phyloP scores from a whole-genome alignment of 352 stramenopile species.

The Blastocystis sp. region DNA sequence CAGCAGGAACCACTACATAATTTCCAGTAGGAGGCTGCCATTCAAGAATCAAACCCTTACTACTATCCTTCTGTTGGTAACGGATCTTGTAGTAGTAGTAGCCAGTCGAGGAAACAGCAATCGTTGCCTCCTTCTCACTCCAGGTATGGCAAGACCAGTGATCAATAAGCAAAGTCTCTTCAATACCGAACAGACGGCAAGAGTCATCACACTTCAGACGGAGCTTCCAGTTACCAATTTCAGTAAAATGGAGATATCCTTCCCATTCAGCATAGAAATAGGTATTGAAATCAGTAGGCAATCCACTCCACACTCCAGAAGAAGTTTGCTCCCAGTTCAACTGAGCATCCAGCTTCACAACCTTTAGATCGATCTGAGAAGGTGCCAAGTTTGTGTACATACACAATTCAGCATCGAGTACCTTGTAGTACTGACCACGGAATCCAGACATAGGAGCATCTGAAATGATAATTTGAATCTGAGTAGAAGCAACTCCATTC shows the following conservation, averaged over 20 bases:
- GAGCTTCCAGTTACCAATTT: slow-evolving; percentile 39
- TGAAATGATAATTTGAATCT: slow-evolving; percentile 26
- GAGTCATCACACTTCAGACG: not conserved
- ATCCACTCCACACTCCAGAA: slow-evolving; percentile 8
- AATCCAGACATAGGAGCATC: not conserved
- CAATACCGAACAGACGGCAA: slow-evolving; percentile 48
- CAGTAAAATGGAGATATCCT: slow-evolving; percentile 1
- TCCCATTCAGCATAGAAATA: slow-evolving; percentile 57
- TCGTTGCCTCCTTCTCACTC: not conserved
- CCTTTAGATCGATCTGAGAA: slow-evolving; percentile 9
- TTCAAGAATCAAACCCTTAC: slow-evolving; percentile 33
- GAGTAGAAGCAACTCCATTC: slow-evolving; percentile 19
- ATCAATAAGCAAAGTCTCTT: slow-evolving; percentile 29
- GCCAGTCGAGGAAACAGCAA: slow-evolving; percentile 23
- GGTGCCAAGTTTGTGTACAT: slow-evolving; percentile 3
- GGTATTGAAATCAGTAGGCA: slow-evolving; percentile 20
- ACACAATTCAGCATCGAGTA: slow-evolving; percentile 1
- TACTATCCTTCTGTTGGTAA: not conserved
- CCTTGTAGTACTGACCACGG: slow-evolving; percentile 26
- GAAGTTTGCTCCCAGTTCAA: not conserved
- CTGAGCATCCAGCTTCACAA: not conserved
- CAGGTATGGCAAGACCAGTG: slow-evolving; percentile 18
- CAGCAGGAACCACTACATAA: slow-evolving; percentile 41
- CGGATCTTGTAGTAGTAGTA: slow-evolving; percentile 44
- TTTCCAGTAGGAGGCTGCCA: slow-evolving; percentile 13